These are phyloP conservation scores for Trichosporon faecale DNA, from an alignment of 1,284 basidiomycete genomes.

Conservation along the genomic window DNA sequence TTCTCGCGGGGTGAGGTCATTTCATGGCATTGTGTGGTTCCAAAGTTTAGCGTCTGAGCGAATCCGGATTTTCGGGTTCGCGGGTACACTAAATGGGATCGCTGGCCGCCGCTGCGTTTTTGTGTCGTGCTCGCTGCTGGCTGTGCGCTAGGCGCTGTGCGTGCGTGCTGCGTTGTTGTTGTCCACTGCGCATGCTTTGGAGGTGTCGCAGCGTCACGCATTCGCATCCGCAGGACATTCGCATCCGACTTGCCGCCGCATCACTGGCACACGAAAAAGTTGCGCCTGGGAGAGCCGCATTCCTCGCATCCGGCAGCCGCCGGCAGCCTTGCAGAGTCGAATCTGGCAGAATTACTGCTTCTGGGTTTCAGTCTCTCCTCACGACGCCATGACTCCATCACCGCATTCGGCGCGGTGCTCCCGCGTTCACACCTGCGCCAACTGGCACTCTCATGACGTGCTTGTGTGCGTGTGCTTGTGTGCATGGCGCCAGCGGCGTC, in stretches of 20 bases:
- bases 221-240: no score
- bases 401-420: not conserved
- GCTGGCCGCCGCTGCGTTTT: no score
- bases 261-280: no score
- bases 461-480: not conserved
- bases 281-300: no score
- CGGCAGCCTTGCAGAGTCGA: not conserved
- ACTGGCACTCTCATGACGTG: not conserved
- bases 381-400: not conserved
- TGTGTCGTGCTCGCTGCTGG: not conserved
- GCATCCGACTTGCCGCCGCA: no score
- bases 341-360: slow-evolving; percentile 2
- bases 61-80: not conserved
- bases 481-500: not conserved
- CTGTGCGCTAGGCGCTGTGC: not conserved
- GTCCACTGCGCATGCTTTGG: not conserved
- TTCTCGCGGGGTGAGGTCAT: slow-evolving; percentile 1
- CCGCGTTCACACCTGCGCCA: not conserved
- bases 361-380: not conserved
- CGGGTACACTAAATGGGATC: no score
- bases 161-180: no score
- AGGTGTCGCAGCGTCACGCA: not conserved
- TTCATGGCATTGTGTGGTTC: not conserved
- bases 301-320: not conserved
- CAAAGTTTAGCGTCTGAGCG: not conserved